A percentile compares a stretch with the other conserved stretches of the same genome.
Evolutionary conservation across 2,329 filamentous ascomycete genomes (phyloP).

Genomic region (Epichloe gansuensis): DNA sequence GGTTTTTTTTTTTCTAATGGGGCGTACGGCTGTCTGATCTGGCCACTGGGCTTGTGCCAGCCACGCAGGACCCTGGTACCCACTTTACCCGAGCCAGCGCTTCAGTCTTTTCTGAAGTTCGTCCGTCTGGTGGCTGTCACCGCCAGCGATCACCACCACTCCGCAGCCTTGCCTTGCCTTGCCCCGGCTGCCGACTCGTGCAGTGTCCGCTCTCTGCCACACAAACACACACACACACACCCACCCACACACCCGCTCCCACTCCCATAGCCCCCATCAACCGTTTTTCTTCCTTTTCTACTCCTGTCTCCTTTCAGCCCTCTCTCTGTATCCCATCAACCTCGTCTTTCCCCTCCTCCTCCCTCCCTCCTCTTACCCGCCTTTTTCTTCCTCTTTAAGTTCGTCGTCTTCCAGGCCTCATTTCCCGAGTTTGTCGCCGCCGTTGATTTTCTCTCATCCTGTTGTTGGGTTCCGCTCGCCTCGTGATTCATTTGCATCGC

Average conservation of each 20-base stretch:
- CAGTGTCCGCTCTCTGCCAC: not conserved
- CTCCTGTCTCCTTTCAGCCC: slow-evolving; percentile 13
- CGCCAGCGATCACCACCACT: not conserved
- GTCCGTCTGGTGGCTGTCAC: not conserved
- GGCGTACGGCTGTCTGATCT: no score
- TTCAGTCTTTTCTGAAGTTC: not conserved
- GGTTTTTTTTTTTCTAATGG: no score
- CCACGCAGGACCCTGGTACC: no score
- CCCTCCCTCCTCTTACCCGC: slow-evolving; percentile 9
- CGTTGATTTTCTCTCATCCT: slow-evolving; percentile 4
- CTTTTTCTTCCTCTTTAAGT: slow-evolving; percentile 7
- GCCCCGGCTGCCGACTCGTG: not conserved
- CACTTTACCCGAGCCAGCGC: not conserved
- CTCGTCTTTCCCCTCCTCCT: slow-evolving; percentile 1
- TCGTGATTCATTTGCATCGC: not conserved
- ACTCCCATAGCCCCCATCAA: slow-evolving; percentile 9
- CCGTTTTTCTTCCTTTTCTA: slow-evolving; percentile 13
- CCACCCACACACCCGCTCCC: not conserved
- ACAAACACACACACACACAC: not conserved
- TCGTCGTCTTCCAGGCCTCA: slow-evolving; percentile 6
- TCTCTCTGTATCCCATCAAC: slow-evolving; percentile 1
- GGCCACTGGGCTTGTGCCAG: no score
- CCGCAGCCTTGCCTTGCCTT: not conserved
- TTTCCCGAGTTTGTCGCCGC: slow-evolving; percentile 16
- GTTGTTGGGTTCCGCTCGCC: not conserved